Evolutionary conservation across 352 stramenopile species (phyloP).

Genomic region (Phytophthora constricta): DNA sequence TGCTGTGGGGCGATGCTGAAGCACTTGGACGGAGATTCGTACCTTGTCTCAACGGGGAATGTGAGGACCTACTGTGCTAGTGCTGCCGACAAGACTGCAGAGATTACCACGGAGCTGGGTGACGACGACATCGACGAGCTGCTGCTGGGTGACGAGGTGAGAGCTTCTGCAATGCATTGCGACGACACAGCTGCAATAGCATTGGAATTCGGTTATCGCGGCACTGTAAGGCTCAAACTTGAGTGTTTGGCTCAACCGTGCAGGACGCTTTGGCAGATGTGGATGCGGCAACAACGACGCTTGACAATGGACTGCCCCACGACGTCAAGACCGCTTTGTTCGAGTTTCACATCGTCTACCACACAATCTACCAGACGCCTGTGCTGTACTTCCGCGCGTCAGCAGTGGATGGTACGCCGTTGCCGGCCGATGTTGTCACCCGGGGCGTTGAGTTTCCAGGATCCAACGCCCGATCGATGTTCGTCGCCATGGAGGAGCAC

Average conservation of each 20-base stretch:
- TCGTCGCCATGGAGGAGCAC: conserved; percentile 76
- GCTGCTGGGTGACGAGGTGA: conserved; percentile 26
- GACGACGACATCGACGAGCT: conserved; percentile 25
- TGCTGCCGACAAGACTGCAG: background rate
- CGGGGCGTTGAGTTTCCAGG: conserved; percentile 43
- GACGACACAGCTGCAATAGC: conserved; percentile 1
- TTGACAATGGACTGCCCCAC: background rate
- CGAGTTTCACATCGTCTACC: conserved; percentile 87
- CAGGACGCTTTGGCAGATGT: conserved; percentile 15
- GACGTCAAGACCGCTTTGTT: conserved; percentile 45
- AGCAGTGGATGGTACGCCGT: conserved; percentile 48
- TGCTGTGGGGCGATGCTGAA: conserved; percentile 28
- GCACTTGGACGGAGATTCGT: conserved; percentile 71
- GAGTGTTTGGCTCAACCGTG: too few species aligned
- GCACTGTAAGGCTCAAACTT: too few species aligned
- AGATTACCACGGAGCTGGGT: background rate
- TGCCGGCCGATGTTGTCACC: conserved; percentile 28
- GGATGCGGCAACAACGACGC: background rate
- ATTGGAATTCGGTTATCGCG: too few species aligned
- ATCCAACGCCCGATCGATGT: conserved; percentile 30
- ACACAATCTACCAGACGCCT: conserved; percentile 75
- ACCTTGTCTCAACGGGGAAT: conserved; percentile 68
- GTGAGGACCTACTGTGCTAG: background rate
- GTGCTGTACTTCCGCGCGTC: conserved; percentile 72
- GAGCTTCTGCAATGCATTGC: background rate